These are phyloP conservation scores for Prunus padus DNA, from an alignment of 306 rosid genomes.

Conservation along the genomic window DNA sequence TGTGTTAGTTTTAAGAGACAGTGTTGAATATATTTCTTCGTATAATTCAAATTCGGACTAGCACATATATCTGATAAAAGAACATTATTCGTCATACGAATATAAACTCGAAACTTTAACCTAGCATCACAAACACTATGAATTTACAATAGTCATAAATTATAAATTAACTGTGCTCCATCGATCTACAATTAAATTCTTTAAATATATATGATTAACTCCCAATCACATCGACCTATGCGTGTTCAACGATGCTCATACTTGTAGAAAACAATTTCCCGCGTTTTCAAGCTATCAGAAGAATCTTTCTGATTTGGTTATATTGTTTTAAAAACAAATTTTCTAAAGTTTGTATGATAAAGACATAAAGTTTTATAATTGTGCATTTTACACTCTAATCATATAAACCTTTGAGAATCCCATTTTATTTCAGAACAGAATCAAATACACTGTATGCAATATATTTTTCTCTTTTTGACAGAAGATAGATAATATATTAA, in stretches of 20 bases:
- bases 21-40: no score
- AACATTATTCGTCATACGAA: no score
- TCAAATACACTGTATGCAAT: constrained; percentile 30
- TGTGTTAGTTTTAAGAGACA: not conserved
- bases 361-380: constrained; percentile 54
- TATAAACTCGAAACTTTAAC: no score
- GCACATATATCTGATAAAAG: no score
- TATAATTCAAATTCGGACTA: no score
- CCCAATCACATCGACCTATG: constrained; percentile 48
- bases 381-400: constrained; percentile 30
- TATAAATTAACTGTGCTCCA: no score
- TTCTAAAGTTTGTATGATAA: constrained; percentile 30
- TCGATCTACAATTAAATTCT: not conserved
- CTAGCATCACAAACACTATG: no score
- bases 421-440: constrained; percentile 30
- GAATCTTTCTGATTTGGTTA: constrained; percentile 49
- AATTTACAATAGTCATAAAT: no score
- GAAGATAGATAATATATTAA: no score
- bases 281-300: constrained; percentile 64
- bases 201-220: not conserved
- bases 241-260: constrained; percentile 55
- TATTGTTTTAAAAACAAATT: not conserved
- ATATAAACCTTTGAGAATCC: constrained; percentile 30
- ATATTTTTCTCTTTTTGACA: not conserved
- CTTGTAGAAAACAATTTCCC: constrained; percentile 93